Base-by-base conservation (phyloP, 176 grass and related monocot genomes). In the Oryza glumipatula region DNA sequence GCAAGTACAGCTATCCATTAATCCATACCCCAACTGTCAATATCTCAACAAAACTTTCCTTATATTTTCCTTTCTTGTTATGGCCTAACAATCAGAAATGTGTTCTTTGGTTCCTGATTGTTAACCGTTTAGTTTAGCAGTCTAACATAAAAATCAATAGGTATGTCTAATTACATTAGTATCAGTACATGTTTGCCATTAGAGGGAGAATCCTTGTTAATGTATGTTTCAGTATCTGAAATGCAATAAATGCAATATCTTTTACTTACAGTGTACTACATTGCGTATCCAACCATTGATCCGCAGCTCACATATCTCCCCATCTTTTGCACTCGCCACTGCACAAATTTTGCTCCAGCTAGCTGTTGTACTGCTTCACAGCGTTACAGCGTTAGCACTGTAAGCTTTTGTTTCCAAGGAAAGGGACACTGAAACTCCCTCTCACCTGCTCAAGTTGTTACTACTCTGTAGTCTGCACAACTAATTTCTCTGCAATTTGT, bases 1-100 rank as follows among this genome's bases (percentile, higher is more conserved):
- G 82, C 73, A 84, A 77, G 64, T 76, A 75, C 81, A 83, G 71
- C 81, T 65, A 83, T 46, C n/a, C 44, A 73, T 67, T 78, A 52
- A 88, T 72, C 74, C 80, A 51, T 61, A 38, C 69, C 73, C 56
- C 54, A 35, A 65, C 44, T 84, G 77, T 58, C 41, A 46, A 68
- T 65, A 76, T 83, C 70, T 64, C 51, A 1, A 83, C 44, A 9
- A 46, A 70, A 61, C 15, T 38, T 48, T 21, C 38, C 41, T 51
- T 9, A 1, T 63, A 21, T 63, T 63, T 63, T 63, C 22, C n/a
- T 16, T 11, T 28, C 11, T 67, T 48, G 5, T 67, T 13, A 3
- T 10, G n/a, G 15, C 9, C 22, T 58, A 46, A 36, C 6, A 41
- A 51, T 67, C 0, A 21, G 1, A 58, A 58, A 21, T 8, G 19